Base-by-base conservation (phyloP, 2,329 filamentous ascomycete genomes). In the Botryosphaeria agaves region DNA sequence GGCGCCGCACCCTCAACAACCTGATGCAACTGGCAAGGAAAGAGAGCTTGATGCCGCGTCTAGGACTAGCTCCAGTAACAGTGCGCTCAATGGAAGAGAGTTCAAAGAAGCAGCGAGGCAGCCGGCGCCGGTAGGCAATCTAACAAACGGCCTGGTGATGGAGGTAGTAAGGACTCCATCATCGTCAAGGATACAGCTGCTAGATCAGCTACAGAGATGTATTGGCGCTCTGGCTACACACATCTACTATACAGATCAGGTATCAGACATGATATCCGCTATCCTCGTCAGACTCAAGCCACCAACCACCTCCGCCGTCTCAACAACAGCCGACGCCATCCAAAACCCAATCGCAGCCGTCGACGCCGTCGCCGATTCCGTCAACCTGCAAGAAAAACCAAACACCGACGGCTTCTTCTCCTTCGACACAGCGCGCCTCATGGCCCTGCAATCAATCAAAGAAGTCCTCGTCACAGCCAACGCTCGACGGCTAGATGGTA, bases 191-290 rank as follows among this genome's bases (percentile, higher is more conserved):
- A 64, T 65, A 37, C 66, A 75, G 40, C 62, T 94, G 11, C 57
- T 93, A 17, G 53, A 61, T 19, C 69, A 75, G 18, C 65, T 95
- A 11, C 76, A 89, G 48, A 66, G 70, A 41, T 92, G 82, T 53
- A 84, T 94, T 36, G 83, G 83, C n/a, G 73, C 85, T 48, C 61
- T 98, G 17, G 84, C 85, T 2, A 93, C 82, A 1, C 89, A 98
- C 47, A 76, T 94, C 18, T 98, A 98, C 59, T 98, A 98, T 49
- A 81, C 81, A 2, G 87, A 95, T 43, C 89, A 98, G 52, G 82
- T 95, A 32, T 75, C 80, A 2, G 89, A 98, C 52, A 94, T 95
- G 83, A 73, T 94, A 30, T 69, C 74, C 14, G 73, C 82, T 1
- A 76, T 95, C 26, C 58, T 95, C 11, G 59, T 69, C 18, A 76